These are phyloP conservation scores for Aspergillus nomiae DNA, from an alignment of 2,329 filamentous ascomycete species.

Conservation along the genomic window DNA sequence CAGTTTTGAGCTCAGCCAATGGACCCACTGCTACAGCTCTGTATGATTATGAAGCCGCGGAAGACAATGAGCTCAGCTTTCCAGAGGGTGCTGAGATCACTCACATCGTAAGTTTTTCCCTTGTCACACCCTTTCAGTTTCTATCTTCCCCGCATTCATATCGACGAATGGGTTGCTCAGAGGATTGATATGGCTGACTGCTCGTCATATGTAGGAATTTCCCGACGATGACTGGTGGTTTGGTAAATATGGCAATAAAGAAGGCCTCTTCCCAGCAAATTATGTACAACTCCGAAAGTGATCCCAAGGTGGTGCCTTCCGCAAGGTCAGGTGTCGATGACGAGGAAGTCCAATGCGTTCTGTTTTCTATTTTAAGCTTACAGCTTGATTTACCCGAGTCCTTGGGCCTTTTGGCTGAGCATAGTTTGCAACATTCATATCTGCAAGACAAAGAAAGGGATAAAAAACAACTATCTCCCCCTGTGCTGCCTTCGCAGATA, in stretches of 20 bases:
- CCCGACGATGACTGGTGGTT: constrained; percentile 99
- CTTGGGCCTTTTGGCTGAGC: neutral
- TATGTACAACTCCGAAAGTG: constrained; percentile 42
- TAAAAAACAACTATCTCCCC: neutral
- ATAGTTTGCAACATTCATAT: neutral
- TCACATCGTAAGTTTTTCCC: constrained; percentile 63
- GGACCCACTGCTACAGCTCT: constrained; percentile 77
- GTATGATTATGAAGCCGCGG: constrained; percentile 96
- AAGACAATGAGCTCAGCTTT: constrained; percentile 87
- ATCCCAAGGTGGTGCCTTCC: neutral
- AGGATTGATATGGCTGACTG: constrained; percentile 26
- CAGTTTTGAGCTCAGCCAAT: constrained; percentile 27
- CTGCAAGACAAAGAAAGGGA: neutral
- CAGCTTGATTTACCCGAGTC: neutral
- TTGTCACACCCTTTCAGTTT: neutral
- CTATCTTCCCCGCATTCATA: neutral
- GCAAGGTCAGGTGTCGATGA: neutral
- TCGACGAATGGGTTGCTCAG: neutral
- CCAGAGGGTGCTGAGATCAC: constrained; percentile 83
- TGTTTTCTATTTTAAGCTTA: neutral
- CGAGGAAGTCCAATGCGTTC: neutral
- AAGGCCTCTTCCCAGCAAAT: constrained; percentile 74
- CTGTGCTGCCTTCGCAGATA: neutral
- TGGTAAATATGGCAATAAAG: constrained; percentile 76
- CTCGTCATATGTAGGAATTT: constrained; percentile 66